Evolutionary conservation across 805 yeast genomes (phyloP).

Genomic region (Saturnispora bothae): DNA sequence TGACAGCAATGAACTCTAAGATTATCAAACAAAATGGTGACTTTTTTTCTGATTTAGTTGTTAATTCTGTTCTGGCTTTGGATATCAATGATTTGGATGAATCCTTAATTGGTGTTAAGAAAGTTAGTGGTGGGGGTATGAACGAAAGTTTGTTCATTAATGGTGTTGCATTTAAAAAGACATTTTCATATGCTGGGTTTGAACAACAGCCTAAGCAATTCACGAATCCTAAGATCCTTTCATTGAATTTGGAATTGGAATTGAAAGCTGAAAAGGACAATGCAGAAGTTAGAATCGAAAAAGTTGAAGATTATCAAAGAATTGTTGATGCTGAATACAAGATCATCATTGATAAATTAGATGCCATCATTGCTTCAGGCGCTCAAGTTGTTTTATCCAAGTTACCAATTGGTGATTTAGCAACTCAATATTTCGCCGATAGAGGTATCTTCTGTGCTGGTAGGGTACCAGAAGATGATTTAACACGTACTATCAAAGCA

Average conservation of each 20-base stretch:
- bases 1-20: conserved; percentile 95
- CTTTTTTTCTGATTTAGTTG: conserved; percentile 93
- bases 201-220: conserved; percentile 95
- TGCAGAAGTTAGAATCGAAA: conserved; percentile 94
- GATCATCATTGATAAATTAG: conserved; percentile 76
- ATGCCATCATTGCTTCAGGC: conserved; percentile 73
- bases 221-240: conserved; percentile 67
- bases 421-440: conserved; percentile 98
- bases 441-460: conserved; percentile 96
- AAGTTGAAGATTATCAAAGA: conserved; percentile 88
- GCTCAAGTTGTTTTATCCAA: conserved; percentile 90
- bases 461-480: conserved; percentile 77
- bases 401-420: conserved; percentile 95
- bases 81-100: conserved; percentile 84
- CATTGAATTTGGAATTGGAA: conserved; percentile 87
- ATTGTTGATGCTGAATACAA: conserved; percentile 99
- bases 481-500: conserved; percentile 86
- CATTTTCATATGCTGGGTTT: conserved; percentile 96
- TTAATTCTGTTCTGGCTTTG: conserved; percentile 82
- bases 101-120: conserved; percentile 84
- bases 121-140: conserved; percentile 92
- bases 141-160: conserved; percentile 82
- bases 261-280: conserved; percentile 97
- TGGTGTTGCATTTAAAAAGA: conserved; percentile 96
- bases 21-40: conserved; percentile 77